Conservation (phyloP, 2,329 filamentous ascomycete species). For the Aspergillus fumigatiaffinis region DNA sequence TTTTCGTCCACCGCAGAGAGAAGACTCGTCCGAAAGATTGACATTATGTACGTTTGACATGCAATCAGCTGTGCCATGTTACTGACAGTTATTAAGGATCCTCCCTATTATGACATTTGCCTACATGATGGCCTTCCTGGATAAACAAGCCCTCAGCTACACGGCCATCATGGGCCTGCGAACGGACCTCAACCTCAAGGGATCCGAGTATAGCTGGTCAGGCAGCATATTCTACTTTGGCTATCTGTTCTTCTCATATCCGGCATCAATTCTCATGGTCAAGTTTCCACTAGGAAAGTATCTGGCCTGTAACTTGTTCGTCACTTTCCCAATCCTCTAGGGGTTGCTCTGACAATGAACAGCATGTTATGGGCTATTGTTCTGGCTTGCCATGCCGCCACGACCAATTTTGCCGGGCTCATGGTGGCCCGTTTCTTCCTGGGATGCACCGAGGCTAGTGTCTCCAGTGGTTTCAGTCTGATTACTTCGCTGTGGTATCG, state of each 20-base stretch:
- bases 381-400: slow-evolving; percentile 32
- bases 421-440: slow-evolving; percentile 43
- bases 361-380: slow-evolving; percentile 30
- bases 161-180: slow-evolving; percentile 32
- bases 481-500: slow-evolving; percentile 32
- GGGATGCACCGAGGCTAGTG: slow-evolving; percentile 38
- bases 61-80: neutral
- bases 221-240: slow-evolving; percentile 25
- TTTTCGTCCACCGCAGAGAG: slow-evolving; percentile 16
- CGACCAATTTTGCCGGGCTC: slow-evolving; percentile 36
- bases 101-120: slow-evolving; percentile 25
- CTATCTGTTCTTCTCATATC: slow-evolving; percentile 31
- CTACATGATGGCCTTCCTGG: slow-evolving; percentile 32
- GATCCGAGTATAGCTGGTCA: slow-evolving; percentile 20
- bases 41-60: slow-evolving; percentile 13
- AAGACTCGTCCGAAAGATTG: slow-evolving; percentile 20
- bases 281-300: slow-evolving; percentile 37
- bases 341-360: too few species aligned
- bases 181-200: slow-evolving; percentile 25
- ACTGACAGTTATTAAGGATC: slow-evolving; percentile 7
- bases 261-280: slow-evolving; percentile 32
- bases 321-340: neutral
- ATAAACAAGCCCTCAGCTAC: slow-evolving; percentile 34
- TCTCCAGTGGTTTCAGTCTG: slow-evolving; percentile 33
- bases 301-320: slow-evolving; percentile 23